Base-by-base conservation (phyloP, 2,329 filamentous ascomycete genomes). In the Nemania diffusa region DNA sequence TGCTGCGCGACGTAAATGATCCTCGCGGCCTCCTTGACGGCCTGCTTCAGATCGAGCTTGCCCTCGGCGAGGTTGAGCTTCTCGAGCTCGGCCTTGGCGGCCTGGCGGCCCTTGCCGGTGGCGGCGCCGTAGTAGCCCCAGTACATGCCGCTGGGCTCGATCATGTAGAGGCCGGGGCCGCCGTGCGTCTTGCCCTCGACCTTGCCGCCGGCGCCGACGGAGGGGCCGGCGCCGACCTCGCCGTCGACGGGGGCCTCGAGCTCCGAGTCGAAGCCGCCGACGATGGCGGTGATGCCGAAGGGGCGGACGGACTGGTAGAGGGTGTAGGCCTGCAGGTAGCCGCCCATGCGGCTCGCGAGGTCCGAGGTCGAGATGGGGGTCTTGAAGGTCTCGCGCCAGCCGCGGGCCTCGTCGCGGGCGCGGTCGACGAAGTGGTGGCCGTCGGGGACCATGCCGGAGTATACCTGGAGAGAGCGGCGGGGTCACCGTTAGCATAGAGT, bases 101-200 rank as follows among this genome's bases (percentile, higher is more conserved):
- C 91, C 84, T 99, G 96, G 75, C 96, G 88, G 70, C 96, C 96
- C 83, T 99, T 99, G 78, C 96, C 96, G 15, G 96, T 97, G 57
- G 96, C 96, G 44, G 96, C 96, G 74, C 96, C 96, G 81, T 97
- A 97, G 87, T 99, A 99, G 67, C 96, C 96, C 96, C 96, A 99
- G 86, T 97, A 98, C 73, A 95, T 83, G 63, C 96, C 96, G 77
- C 94, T 97, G 48, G 96, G 96, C 85, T 99, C 96, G 74, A 99
- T 95, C 96, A 99, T 99, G 87, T 97, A 99, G 69, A 99, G 88
- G 70, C 90, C 94, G 24, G 96, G 96, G 1, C 95, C 96, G 74
- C 96, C 96, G 79, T 94, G 90, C 1, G 4, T 17, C 80, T 89
- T 90, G 76, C 89, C 88, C 29, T 79, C 82, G 50, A 90, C 87